These are phyloP conservation scores for Zymoseptoria brevis DNA, from an alignment of 2,329 filamentous ascomycete genomes.

Conservation along the genomic window DNA sequence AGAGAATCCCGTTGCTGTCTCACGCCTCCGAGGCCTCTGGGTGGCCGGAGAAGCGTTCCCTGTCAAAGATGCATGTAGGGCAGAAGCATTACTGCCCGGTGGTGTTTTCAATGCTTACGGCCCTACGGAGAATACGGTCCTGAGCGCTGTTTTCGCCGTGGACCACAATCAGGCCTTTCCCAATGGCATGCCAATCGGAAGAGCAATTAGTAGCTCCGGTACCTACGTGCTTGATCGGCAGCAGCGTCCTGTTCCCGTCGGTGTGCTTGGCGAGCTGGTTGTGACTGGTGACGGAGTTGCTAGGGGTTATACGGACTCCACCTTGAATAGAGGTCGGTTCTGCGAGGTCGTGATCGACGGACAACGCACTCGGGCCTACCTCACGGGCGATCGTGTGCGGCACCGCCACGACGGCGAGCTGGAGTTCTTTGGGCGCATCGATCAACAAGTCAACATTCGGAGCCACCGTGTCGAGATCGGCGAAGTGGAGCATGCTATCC, in stretches of 20 bases:
- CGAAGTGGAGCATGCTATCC: conserved; percentile 10
- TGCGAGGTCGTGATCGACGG: conserved; percentile 1
- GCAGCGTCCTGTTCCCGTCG: conserved; percentile 1
- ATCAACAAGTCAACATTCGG: conserved; percentile 14
- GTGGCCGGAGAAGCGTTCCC: conserved; percentile 1
- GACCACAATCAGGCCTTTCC: neutral
- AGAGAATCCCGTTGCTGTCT: neutral
- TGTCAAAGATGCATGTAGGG: neutral
- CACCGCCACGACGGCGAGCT: conserved; percentile 6
- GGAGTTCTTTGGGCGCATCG: conserved; percentile 11
- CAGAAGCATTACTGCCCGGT: neutral
- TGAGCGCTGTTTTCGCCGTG: conserved; percentile 6
- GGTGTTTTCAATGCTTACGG: conserved; percentile 7
- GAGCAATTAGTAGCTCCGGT: conserved; percentile 1
- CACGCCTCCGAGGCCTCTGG: neutral
- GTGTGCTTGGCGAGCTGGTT: conserved; percentile 6
- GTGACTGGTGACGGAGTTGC: conserved; percentile 5
- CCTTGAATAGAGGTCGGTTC: neutral
- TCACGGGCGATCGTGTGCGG: conserved; percentile 5
- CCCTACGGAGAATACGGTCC: conserved; percentile 9
- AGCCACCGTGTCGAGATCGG: conserved; percentile 13
- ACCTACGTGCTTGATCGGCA: conserved; percentile 3
- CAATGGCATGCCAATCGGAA: conserved; percentile 3
- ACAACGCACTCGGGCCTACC: conserved; percentile 1
- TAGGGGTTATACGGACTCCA: conserved; percentile 3